These are phyloP conservation scores for Amanita polypyramis DNA, from an alignment of 768 basidiomycete species.

Conservation along the genomic window DNA sequence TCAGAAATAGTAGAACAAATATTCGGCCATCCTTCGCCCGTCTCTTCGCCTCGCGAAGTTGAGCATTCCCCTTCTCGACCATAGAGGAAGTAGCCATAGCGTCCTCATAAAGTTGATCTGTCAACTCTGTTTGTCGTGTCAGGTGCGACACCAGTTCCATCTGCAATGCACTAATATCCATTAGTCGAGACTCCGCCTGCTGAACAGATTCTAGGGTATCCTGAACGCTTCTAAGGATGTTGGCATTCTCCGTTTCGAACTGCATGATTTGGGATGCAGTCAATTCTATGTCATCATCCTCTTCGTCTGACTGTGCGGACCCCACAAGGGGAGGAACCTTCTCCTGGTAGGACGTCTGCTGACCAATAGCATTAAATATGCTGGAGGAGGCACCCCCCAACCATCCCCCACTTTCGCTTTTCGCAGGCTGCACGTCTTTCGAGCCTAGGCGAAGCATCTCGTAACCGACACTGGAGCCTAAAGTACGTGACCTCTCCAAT, in stretches of 20 bases:
- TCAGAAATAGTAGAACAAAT: conserved; percentile 84
- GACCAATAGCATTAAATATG: conserved; percentile 38
- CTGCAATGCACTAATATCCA: conserved; percentile 91
- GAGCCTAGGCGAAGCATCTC: conserved; percentile 42
- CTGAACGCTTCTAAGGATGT: conserved; percentile 75
- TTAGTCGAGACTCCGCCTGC: conserved; percentile 80
- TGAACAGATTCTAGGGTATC: conserved; percentile 84
- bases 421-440: conserved; percentile 16
- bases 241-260: conserved; percentile 88
- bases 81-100: conserved; percentile 80
- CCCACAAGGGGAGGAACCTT: conserved; percentile 23
- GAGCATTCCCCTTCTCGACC: conserved; percentile 83
- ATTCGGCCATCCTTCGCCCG: conserved; percentile 80
- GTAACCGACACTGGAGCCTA: conserved; percentile 71
- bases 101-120: conserved; percentile 91
- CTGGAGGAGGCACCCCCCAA: conserved; percentile 48
- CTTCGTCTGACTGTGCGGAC: conserved; percentile 41
- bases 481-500: conserved; percentile 69
- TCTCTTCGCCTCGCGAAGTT: conserved; percentile 82
- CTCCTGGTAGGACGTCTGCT: conserved; percentile 24
- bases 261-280: conserved; percentile 81
- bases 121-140: conserved; percentile 81
- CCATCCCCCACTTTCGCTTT: conserved; percentile 31
- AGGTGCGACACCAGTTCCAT: conserved; percentile 85
- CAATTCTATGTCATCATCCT: conserved; percentile 77